Conservation (phyloP, 768 basidiomycete genomes). For the Mycena maculata region DNA sequence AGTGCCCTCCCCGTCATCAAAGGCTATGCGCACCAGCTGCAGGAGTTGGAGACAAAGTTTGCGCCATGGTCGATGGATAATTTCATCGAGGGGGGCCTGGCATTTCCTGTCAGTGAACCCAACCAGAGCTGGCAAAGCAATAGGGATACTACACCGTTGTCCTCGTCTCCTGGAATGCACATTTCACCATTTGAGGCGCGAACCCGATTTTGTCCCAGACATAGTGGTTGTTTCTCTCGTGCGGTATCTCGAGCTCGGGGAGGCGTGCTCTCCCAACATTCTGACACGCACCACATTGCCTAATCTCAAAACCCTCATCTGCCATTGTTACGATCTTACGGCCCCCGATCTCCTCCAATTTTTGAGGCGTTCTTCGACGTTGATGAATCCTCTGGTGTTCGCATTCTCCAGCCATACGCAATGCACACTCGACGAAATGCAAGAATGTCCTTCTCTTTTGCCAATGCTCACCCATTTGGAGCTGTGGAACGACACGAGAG, state of each 20-base stretch:
- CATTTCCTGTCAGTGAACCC: too few species aligned
- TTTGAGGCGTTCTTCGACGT: not conserved
- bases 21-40: not conserved
- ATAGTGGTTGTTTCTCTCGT: not conserved
- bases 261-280: not conserved
- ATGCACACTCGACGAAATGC: not conserved
- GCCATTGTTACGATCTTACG: too few species aligned
- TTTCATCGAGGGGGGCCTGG: not conserved
- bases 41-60: not conserved
- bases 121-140: too few species aligned
- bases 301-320: not conserved
- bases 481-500: not conserved
- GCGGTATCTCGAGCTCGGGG: not conserved
- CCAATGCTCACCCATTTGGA: not conserved
- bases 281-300: not conserved
- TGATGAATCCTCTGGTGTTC: not conserved
- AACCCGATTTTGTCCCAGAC: not conserved
- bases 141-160: not conserved
- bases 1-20: not conserved
- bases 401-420: too few species aligned
- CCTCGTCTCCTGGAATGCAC: not conserved
- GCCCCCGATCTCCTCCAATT: not conserved
- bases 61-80: not conserved
- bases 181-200: not conserved
- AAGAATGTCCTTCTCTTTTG: not conserved